A percentile compares a stretch with the other conserved stretches of the same genome.
phyloP scores from a whole-genome alignment of 768 basidiomycete genomes.

The Russula ochroleuca region DNA sequence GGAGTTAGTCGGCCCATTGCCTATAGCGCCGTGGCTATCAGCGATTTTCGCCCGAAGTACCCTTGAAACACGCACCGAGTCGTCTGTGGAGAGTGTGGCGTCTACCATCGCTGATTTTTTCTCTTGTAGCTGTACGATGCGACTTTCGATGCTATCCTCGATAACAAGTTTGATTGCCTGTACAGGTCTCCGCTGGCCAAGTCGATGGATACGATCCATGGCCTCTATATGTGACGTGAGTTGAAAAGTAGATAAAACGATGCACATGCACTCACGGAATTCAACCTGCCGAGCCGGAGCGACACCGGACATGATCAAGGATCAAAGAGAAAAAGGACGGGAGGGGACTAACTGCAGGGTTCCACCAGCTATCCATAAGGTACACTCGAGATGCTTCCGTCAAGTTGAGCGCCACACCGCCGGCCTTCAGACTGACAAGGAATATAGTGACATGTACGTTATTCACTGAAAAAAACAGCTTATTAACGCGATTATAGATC shows the following conservation, averaged over 20 bases:
- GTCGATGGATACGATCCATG: slow-evolving; percentile 95
- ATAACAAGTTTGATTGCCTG: slow-evolving; percentile 90
- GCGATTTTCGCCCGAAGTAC: background rate
- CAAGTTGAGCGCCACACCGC: slow-evolving; percentile 87
- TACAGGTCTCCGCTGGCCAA: slow-evolving; percentile 93
- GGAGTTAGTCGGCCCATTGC: slow-evolving; percentile 94
- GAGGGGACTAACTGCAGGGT: slow-evolving; percentile 64
- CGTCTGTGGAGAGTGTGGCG: slow-evolving; percentile 77
- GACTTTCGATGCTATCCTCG: slow-evolving; percentile 94
- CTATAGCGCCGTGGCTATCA: slow-evolving; percentile 34
- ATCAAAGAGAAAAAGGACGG: background rate
- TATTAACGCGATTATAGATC: slow-evolving; percentile 11
- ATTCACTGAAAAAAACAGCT: slow-evolving; percentile 53
- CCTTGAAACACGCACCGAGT: slow-evolving; percentile 49
- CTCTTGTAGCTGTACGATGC: slow-evolving; percentile 96
- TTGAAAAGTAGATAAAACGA: background rate
- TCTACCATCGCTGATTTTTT: slow-evolving; percentile 96
- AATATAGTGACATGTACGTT: slow-evolving; percentile 96
- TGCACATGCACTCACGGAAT: slow-evolving; percentile 54
- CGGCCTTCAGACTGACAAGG: slow-evolving; percentile 92
- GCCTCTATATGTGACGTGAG: slow-evolving; percentile 54
- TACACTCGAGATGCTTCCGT: slow-evolving; percentile 92
- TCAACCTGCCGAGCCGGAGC: slow-evolving; percentile 50
- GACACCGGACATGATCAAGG: background rate
- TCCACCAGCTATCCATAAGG: slow-evolving; percentile 99